These are phyloP conservation scores for Cryptococcus deneoformans DNA, from an alignment of 1,284 basidiomycete species.

Conservation along the genomic window DNA sequence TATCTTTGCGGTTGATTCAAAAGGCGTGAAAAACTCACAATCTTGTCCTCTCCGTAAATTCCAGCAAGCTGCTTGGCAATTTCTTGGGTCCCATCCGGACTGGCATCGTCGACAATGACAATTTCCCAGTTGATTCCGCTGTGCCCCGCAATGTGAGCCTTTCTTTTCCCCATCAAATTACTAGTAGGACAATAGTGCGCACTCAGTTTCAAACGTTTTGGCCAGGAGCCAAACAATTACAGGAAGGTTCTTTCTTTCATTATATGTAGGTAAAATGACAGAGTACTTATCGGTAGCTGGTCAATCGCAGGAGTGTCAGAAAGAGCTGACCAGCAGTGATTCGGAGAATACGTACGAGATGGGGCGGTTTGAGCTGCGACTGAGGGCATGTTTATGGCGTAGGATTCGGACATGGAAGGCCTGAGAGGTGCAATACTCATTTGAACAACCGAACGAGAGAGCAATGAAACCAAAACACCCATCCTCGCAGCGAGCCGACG, in stretches of 20 bases:
- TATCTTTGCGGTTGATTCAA: not conserved
- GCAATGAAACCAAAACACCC: too few species aligned
- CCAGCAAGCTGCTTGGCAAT: slow-evolving; percentile 71
- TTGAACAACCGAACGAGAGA: too few species aligned
- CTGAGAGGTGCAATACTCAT: too few species aligned
- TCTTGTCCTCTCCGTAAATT: slow-evolving; percentile 77
- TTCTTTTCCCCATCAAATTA: not conserved
- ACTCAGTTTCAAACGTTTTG: slow-evolving; percentile 70
- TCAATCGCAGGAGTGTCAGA: not conserved
- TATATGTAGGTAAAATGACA: slow-evolving; percentile 89
- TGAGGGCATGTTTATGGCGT: slow-evolving; percentile 17
- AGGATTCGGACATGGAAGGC: slow-evolving; percentile 5
- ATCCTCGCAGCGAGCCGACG: too few species aligned
- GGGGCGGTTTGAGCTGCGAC: slow-evolving; percentile 11
- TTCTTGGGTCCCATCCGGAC: slow-evolving; percentile 88
- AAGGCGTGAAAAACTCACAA: slow-evolving; percentile 54
- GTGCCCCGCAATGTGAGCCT: not conserved
- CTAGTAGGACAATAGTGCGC: not conserved
- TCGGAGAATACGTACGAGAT: slow-evolving; percentile 4
- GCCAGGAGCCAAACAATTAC: slow-evolving; percentile 80
- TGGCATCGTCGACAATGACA: slow-evolving; percentile 85
- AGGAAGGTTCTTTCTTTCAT: slow-evolving; percentile 87
- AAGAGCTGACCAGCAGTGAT: not conserved
- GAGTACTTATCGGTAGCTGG: slow-evolving; percentile 62
- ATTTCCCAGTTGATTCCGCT: slow-evolving; percentile 73